Evolutionary conservation across 208 protist genomes (phyloP).

Genomic region (Angomonas desouzai): DNA sequence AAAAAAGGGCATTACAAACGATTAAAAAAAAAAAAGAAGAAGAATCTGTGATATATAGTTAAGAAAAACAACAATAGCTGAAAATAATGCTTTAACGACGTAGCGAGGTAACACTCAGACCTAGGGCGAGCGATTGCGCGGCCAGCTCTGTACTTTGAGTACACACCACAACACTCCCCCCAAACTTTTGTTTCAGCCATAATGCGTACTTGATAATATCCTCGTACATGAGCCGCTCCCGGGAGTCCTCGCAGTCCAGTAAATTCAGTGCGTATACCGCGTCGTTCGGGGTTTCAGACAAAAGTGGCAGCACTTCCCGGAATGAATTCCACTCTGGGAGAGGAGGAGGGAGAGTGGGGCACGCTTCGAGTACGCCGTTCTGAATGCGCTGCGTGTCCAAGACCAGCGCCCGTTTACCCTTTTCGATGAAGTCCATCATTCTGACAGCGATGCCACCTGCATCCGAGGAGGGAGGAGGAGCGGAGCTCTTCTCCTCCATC

Average conservation of each 20-base stretch:
- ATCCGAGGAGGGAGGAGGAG: background rate
- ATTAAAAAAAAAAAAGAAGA: background rate
- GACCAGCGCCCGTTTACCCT: conserved; percentile 3
- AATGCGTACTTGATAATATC: conserved; percentile 46
- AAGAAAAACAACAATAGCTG: conserved; percentile 1
- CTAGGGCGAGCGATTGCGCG: conserved; percentile 57
- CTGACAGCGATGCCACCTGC: background rate
- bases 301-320: conserved; percentile 14
- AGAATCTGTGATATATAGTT: background rate
- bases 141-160: conserved; percentile 66
- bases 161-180: conserved; percentile 42
- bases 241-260: conserved; percentile 38
- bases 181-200: conserved; percentile 28
- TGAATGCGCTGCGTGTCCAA: conserved; percentile 1
- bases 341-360: background rate
- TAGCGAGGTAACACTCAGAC: conserved; percentile 25
- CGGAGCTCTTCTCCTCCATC: background rate
- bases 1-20: background rate
- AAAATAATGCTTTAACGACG: conserved; percentile 1
- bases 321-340: conserved; percentile 5
- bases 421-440: background rate
- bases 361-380: background rate
- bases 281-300: background rate
- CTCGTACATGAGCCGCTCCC: conserved; percentile 35
- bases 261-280: conserved; percentile 24